Percentiles rank a stretch among this genome's conserved stretches.
These are phyloP conservation scores for Naganishia onofrii DNA, from an alignment of 768 basidiomycete species.

Conservation along the genomic window DNA sequence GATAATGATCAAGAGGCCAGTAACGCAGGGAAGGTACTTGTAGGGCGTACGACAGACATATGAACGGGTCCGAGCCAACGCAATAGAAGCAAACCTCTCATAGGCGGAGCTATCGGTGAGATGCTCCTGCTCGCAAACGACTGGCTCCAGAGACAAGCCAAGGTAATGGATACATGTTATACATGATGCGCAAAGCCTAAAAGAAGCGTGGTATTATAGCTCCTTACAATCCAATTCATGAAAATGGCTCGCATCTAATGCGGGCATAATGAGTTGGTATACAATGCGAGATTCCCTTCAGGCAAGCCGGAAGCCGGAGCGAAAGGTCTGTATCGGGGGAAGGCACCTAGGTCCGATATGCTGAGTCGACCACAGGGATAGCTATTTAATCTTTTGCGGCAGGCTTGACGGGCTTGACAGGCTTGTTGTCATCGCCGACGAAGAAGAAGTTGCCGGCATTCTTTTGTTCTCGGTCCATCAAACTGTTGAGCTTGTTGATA, in stretches of 20 bases:
- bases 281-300: neutral
- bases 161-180: slow-evolving; percentile 19
- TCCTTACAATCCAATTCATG: neutral
- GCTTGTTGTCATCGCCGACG: slow-evolving; percentile 27
- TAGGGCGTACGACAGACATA: no score
- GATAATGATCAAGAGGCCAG: no score
- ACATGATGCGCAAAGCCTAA: neutral
- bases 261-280: slow-evolving; percentile 2
- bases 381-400: neutral
- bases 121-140: no score
- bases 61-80: no score
- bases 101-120: no score
- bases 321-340: neutral
- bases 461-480: slow-evolving; percentile 56
- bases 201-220: neutral
- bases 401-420: slow-evolving; percentile 16
- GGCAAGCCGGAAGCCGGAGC: neutral
- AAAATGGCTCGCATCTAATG: neutral
- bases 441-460: slow-evolving; percentile 32
- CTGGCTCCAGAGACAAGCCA: neutral
- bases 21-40: no score
- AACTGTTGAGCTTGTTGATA: slow-evolving; percentile 56
- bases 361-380: neutral
- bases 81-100: no score
- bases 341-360: neutral